These are phyloP conservation scores for Microstroma glucosiphilum DNA, from an alignment of 1,284 basidiomycete species.

Conservation along the genomic window DNA sequence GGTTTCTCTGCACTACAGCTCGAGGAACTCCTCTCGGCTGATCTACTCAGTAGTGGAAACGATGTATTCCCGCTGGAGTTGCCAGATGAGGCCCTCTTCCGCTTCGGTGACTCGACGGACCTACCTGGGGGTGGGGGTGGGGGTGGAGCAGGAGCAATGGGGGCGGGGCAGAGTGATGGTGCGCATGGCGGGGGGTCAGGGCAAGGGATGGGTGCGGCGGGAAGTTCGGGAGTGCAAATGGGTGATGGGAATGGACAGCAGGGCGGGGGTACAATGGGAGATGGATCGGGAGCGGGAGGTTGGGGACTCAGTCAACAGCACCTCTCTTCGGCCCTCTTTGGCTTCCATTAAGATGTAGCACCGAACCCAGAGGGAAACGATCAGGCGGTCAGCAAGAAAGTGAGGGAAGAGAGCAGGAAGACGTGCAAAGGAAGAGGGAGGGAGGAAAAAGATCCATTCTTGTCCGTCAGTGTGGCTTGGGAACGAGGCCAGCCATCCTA, in stretches of 20 bases:
- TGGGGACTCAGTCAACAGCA: too few relatives aligned
- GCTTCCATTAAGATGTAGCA: constrained; percentile 8
- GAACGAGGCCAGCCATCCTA: too few relatives aligned
- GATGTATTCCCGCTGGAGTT: not conserved
- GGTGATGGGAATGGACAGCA: not conserved
- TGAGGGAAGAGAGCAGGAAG: too few relatives aligned
- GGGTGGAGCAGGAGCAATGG: not conserved
- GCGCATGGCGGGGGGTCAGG: not conserved
- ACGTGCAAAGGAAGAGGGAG: too few relatives aligned
- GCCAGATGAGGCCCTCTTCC: not conserved
- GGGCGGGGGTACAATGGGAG: not conserved
- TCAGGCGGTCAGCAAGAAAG: too few relatives aligned
- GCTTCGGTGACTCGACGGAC: not conserved
- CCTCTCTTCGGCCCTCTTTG: constrained; percentile 5
- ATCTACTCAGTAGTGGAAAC: not conserved
- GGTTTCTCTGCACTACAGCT: constrained; percentile 6
- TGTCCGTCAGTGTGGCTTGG: too few relatives aligned
- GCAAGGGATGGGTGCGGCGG: not conserved
- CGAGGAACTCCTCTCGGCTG: constrained; percentile 2
- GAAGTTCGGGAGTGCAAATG: not conserved
- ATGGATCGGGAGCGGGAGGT: not conserved
- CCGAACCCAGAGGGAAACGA: too few relatives aligned
- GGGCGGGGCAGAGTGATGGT: not conserved
- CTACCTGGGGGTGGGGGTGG: not conserved
- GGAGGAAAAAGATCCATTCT: too few relatives aligned